phyloP scores from a whole-genome alignment of 2,329 filamentous ascomycete species.

The Arthrocladium fulminans region DNA sequence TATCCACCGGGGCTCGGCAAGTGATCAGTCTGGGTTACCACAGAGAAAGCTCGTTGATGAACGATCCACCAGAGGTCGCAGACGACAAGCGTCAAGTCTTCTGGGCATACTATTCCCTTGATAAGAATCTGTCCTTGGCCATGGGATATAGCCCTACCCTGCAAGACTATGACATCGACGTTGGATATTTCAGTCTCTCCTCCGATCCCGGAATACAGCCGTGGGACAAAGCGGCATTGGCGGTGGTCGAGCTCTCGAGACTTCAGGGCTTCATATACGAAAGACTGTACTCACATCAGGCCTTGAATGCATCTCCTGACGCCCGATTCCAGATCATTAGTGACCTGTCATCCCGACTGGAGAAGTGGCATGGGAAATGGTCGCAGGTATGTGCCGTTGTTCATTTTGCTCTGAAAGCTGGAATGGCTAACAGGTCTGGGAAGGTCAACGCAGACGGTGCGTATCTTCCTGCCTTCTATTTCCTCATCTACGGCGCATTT shows the following conservation, averaged over 20 bases:
- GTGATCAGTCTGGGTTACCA: constrained; percentile 22
- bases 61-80: constrained; percentile 14
- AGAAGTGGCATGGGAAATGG: constrained; percentile 21
- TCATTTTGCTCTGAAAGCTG: neutral
- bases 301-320: constrained; percentile 14
- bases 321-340: constrained; percentile 17
- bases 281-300: constrained; percentile 21
- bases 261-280: constrained; percentile 25
- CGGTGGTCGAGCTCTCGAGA: constrained; percentile 20
- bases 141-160: constrained; percentile 23
- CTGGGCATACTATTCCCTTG: constrained; percentile 24
- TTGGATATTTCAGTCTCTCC: constrained; percentile 18
- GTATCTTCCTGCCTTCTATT: neutral
- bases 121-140: constrained; percentile 25
- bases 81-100: constrained; percentile 23
- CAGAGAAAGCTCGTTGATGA: constrained; percentile 16
- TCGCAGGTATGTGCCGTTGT: constrained; percentile 15
- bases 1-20: constrained; percentile 24
- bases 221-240: constrained; percentile 24
- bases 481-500: constrained; percentile 3
- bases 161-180: constrained; percentile 26
- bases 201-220: constrained; percentile 16
- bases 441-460: neutral
- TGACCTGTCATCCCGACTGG: constrained; percentile 21
- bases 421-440: neutral